Evolutionary conservation across 2,329 filamentous ascomycete genomes (phyloP).

Genomic region (Ophiocordyceps unilateralis): DNA sequence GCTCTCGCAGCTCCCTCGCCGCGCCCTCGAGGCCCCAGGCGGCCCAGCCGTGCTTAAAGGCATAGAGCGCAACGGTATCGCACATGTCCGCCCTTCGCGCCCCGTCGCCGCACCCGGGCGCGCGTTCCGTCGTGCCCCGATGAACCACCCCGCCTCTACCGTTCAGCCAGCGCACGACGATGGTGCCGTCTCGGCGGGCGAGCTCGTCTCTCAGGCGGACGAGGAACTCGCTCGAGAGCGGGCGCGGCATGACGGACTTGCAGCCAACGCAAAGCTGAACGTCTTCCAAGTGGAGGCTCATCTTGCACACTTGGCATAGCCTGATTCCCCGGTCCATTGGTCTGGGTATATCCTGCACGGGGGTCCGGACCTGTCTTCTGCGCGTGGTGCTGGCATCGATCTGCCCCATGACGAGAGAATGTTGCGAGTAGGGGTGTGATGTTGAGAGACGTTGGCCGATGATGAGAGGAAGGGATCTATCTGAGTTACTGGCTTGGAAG

Average conservation of each 20-base stretch:
- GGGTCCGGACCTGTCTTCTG: not conserved
- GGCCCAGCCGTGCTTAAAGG: not conserved
- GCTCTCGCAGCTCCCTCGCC: not conserved
- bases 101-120: not conserved
- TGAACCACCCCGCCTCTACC: not conserved
- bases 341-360: not conserved
- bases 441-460: too few species aligned
- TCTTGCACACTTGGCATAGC: not conserved
- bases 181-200: not conserved
- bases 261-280: not conserved
- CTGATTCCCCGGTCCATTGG: not conserved
- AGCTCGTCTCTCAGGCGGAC: not conserved
- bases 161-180: not conserved
- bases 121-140: not conserved
- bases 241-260: not conserved
- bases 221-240: not conserved
- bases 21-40: not conserved
- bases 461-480: too few species aligned
- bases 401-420: not conserved
- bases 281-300: not conserved
- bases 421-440: too few species aligned
- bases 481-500: too few species aligned
- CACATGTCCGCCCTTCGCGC: not conserved
- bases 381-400: not conserved
- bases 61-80: not conserved